Evolutionary conservation across 2,329 filamentous ascomycete species (phyloP).

Genomic region (Bipolaris gigantea): DNA sequence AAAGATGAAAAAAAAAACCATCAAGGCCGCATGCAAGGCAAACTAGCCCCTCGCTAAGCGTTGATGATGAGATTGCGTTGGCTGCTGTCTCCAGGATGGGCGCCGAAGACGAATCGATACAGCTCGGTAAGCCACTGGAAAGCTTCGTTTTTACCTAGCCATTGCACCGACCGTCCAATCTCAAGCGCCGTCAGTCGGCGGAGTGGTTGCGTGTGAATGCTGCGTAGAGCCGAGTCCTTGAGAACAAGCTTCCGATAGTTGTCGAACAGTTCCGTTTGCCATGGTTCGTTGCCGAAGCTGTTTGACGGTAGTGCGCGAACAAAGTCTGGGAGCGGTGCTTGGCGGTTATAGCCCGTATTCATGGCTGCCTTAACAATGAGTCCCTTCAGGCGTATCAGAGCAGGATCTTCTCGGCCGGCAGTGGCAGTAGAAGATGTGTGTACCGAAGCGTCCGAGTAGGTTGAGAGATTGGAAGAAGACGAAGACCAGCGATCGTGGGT

Average conservation of each 20-base stretch:
- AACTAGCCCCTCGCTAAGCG: slow-evolving; percentile 24
- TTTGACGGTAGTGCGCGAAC: slow-evolving; percentile 74
- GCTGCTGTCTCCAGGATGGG: slow-evolving; percentile 76
- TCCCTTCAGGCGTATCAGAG: slow-evolving; percentile 75
- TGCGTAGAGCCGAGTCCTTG: slow-evolving; percentile 67
- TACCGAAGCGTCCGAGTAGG: slow-evolving; percentile 69
- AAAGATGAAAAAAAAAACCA: too few species aligned
- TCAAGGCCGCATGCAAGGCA: neutral
- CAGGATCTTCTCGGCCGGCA: slow-evolving; percentile 70
- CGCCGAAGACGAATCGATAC: slow-evolving; percentile 82
- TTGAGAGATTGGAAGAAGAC: slow-evolving; percentile 71
- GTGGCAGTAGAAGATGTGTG: slow-evolving; percentile 72
- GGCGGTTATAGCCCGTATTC: slow-evolving; percentile 76
- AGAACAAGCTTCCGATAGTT: slow-evolving; percentile 80
- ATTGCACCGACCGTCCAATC: slow-evolving; percentile 75
- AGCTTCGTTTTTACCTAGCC: slow-evolving; percentile 71
- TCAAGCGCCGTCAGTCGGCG: slow-evolving; percentile 71
- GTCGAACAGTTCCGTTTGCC: slow-evolving; percentile 71
- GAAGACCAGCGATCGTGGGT: slow-evolving; percentile 78
- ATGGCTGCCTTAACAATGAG: slow-evolving; percentile 83
- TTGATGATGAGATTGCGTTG: slow-evolving; percentile 65
- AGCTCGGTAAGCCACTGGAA: slow-evolving; percentile 81
- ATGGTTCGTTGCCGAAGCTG: slow-evolving; percentile 73
- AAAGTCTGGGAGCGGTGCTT: slow-evolving; percentile 68
- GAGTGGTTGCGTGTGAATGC: slow-evolving; percentile 53